These are phyloP conservation scores for Hericium alpestre DNA, from an alignment of 768 basidiomycete species.

Conservation along the genomic window DNA sequence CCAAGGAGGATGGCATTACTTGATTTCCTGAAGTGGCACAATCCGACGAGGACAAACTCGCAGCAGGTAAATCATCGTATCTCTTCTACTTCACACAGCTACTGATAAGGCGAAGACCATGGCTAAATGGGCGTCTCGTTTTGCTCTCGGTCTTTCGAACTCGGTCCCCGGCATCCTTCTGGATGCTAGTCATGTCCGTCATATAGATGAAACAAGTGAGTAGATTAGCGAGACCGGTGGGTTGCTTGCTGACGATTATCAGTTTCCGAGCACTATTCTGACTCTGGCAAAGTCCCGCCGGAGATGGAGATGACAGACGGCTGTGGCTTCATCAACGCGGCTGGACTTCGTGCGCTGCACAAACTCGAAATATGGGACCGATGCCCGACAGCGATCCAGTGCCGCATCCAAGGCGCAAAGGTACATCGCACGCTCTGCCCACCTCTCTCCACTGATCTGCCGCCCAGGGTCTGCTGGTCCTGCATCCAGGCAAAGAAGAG, in stretches of 20 bases:
- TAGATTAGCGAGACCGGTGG: background rate
- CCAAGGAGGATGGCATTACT: constrained; percentile 23
- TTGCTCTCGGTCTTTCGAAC: constrained; percentile 51
- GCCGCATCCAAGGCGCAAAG: constrained; percentile 21
- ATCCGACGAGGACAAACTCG: constrained; percentile 34
- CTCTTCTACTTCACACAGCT: background rate
- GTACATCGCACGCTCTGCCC: constrained; percentile 2
- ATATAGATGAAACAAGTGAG: constrained; percentile 41
- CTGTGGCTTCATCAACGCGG: constrained; percentile 57
- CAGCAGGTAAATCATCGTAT: constrained; percentile 34
- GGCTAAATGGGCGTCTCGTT: constrained; percentile 56
- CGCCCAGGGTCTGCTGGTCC: constrained; percentile 20
- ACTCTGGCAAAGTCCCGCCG: constrained; percentile 15
- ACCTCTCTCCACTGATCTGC: background rate
- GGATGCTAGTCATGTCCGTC: constrained; percentile 23
- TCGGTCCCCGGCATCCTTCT: constrained; percentile 48
- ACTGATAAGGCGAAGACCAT: constrained; percentile 31
- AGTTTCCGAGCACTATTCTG: constrained; percentile 18
- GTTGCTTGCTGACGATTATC: background rate
- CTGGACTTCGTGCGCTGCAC: constrained; percentile 26
- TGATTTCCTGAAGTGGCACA: constrained; percentile 46
- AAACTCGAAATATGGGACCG: constrained; percentile 13
- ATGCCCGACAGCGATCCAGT: constrained; percentile 20
- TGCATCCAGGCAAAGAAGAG: constrained; percentile 13
- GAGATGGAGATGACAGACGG: constrained; percentile 55